Evolutionary conservation across 768 basidiomycete genomes (phyloP), one percentile per base, ranked within the genome.

Genomic region (Lentinula aciculospora): DNA sequence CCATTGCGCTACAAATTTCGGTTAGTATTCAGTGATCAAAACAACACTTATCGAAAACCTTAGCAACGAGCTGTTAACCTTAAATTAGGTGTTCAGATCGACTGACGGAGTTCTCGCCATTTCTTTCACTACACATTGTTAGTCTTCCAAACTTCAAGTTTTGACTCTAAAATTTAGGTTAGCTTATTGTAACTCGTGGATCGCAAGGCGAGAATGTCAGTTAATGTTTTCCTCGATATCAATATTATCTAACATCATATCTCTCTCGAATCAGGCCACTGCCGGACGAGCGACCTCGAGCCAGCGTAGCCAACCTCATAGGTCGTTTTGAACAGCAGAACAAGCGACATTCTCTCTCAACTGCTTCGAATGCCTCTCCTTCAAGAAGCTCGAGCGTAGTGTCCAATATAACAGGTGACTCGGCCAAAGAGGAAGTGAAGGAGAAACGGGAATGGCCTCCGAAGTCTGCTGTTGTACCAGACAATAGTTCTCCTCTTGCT

Each of bases 231-330:
- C 40, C 12, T 42, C 21, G 19, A 19, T 8, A 19, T 21, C 5
- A 42, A 19, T 23, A 42, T 21, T 19, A 8, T 9, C 40, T 42
- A 10, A 42, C 40, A 42, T 19, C 40, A 19, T 42, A 42, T 42
- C 40, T 42, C 19, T 42, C 21, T n/a, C 21, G 12, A 42, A 42
- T 42, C 40, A 92, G 90, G 91, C 87, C 88, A 56, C 73, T 92
- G 61, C 90, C 92, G 71, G 91, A 93, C 78, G 92, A 94, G 74
- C 82, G 88, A 67, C 90, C 91, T 49, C 87, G 92, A 59, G 83
- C 82, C 68, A 90, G 87, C 65, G 92, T 94, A 48, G 92, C 92
- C 62, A 94, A 92, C 68, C 86, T 94, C 73, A 94, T 94, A 66
- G 92, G 92, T 53, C 82, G 88, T 58, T 94, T 94, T 63, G 92